Conservation (phyloP, 352 stramenopile genomes). For the Pelagophyceae sp. region DNA sequence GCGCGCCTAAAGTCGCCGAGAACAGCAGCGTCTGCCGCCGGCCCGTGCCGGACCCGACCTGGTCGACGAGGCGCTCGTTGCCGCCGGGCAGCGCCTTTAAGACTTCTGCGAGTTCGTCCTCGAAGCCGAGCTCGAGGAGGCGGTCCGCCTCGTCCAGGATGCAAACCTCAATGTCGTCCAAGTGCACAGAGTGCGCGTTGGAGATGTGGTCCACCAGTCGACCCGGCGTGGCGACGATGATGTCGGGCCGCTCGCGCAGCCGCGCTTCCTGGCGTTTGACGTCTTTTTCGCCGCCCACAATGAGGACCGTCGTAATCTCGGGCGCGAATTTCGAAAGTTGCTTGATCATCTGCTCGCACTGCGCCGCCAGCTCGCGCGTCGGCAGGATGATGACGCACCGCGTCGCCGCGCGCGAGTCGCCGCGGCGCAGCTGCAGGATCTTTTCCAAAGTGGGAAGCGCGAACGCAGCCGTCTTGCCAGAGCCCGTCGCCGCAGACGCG, state of each 20-base stretch:
- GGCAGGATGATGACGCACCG: slow-evolving; percentile 92
- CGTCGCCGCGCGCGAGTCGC: slow-evolving; percentile 57
- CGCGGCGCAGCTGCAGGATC: slow-evolving; percentile 76
- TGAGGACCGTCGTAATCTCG: slow-evolving; percentile 71
- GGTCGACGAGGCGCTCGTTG: neutral
- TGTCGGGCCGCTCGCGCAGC: slow-evolving; percentile 82
- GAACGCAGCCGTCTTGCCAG: slow-evolving; percentile 96
- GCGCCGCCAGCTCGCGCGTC: slow-evolving; percentile 90
- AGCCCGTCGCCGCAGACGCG: slow-evolving; percentile 79
- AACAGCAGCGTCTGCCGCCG: slow-evolving; percentile 94
- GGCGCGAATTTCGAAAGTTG: slow-evolving; percentile 89
- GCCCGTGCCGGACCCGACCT: neutral
- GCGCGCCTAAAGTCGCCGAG: slow-evolving; percentile 94
- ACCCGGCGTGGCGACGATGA: slow-evolving; percentile 95
- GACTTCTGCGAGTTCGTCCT: slow-evolving; percentile 89
- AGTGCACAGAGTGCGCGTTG: slow-evolving; percentile 87
- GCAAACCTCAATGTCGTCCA: slow-evolving; percentile 95
- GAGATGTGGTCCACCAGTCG: slow-evolving; percentile 94
- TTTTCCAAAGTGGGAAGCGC: slow-evolving; percentile 91
- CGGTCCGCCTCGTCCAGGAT: slow-evolving; percentile 88
- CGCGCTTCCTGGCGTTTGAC: slow-evolving; percentile 77
- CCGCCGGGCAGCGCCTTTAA: slow-evolving; percentile 85
- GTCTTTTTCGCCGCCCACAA: slow-evolving; percentile 79
- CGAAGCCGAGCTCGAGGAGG: slow-evolving; percentile 94
- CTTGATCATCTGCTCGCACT: slow-evolving; percentile 80